phyloP scores from a whole-genome alignment of 2,329 filamentous ascomycete genomes.

The Eutypella sp. region DNA sequence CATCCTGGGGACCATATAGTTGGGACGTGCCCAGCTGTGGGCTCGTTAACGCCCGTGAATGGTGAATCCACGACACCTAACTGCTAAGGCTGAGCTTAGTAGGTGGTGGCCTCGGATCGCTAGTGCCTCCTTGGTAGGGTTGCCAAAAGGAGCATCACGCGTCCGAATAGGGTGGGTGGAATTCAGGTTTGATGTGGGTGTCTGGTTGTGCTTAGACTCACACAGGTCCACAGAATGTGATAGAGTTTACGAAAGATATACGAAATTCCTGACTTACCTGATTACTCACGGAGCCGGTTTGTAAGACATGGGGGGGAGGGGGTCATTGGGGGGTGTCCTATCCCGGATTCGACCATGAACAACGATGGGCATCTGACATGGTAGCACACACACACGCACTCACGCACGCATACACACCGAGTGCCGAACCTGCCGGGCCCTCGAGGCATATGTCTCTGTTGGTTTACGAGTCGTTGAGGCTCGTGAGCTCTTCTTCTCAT shows the following conservation, averaged over 20 bases:
- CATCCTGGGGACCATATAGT: conserved; percentile 19
- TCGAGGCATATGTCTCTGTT: conserved; percentile 8
- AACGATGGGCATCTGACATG: conserved; percentile 25
- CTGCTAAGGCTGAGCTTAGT: conserved; percentile 2
- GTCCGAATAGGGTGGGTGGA: conserved; percentile 21
- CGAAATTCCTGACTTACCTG: too few relatives aligned
- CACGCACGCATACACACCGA: conserved; percentile 14
- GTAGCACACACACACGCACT: conserved; percentile 16
- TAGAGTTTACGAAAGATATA: conserved; percentile 14
- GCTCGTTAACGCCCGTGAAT: conserved; percentile 16
- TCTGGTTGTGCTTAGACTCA: conserved; percentile 1
- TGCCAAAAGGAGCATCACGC: conserved; percentile 18
- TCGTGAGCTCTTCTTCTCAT: conserved; percentile 26
- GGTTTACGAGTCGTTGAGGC: conserved; percentile 23
- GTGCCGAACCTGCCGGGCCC: conserved; percentile 14
- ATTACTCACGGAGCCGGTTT: conserved; percentile 5
- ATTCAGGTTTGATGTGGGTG: conserved; percentile 11
- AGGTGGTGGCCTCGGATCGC: neutral
- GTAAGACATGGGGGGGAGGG: conserved; percentile 20
- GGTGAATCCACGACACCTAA: conserved; percentile 10
- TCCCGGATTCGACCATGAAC: conserved; percentile 11
- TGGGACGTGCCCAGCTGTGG: conserved; percentile 16
- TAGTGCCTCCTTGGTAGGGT: conserved; percentile 4
- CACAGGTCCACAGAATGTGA: conserved; percentile 9
- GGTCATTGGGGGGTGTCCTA: conserved; percentile 5